These are phyloP conservation scores for Echium plantagineum DNA, from an alignment of 257 asterid species.

Conservation along the genomic window DNA sequence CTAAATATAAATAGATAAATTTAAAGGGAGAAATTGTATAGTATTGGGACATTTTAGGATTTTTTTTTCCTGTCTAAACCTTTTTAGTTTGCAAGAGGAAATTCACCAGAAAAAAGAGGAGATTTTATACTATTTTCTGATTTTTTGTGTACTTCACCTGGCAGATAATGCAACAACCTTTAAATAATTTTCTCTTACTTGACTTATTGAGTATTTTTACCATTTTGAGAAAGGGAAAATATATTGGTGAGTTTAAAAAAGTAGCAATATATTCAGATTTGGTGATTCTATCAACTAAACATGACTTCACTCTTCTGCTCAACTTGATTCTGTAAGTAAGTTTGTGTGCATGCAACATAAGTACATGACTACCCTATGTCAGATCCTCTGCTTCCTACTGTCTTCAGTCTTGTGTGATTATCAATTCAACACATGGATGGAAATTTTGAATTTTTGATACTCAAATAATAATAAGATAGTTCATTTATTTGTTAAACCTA, in stretches of 20 bases:
- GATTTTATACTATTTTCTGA: not conserved
- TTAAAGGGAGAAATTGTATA: not conserved
- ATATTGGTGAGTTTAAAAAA: not conserved
- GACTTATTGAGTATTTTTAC: conserved; percentile 8
- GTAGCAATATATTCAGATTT: conserved; percentile 17
- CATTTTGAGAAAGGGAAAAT: conserved; percentile 10
- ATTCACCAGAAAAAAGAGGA: not conserved
- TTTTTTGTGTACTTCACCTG: conserved; percentile 8
- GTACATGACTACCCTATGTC: not conserved
- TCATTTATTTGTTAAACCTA: no score
- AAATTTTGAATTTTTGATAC: no score
- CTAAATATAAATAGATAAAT: not conserved
- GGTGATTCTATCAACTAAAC: conserved; percentile 11
- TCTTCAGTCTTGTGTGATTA: no score
- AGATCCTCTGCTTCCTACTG: not conserved
- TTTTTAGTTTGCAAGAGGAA: conserved; percentile 1
- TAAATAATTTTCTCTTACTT: not conserved
- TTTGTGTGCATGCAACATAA: conserved; percentile 16
- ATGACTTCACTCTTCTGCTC: not conserved
- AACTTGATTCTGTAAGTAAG: conserved; percentile 21
- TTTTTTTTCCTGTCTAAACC: not conserved
- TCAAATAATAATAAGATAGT: no score
- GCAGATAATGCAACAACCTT: conserved; percentile 1
- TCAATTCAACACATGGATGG: no score
- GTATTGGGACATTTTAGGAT: not conserved